Conservation (phyloP, 257 asterid species). For the Gentiana dahurica region DNA sequence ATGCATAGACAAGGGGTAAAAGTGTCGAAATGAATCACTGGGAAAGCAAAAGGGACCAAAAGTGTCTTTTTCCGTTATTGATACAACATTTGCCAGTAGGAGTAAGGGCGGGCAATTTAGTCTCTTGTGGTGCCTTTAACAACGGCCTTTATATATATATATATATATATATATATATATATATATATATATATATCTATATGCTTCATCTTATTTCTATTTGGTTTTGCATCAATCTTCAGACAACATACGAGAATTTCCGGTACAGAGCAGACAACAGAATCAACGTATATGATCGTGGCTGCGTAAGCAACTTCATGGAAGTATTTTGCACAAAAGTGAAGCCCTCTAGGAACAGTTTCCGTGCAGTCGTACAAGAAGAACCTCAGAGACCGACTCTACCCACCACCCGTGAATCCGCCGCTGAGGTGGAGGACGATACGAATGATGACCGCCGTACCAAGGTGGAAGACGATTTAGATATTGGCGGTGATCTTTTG, state of each 20-base stretch:
- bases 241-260: slow-evolving; percentile 68
- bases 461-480: slow-evolving; percentile 35
- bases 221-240: slow-evolving; percentile 7
- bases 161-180: too few species aligned
- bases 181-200: too few species aligned
- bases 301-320: slow-evolving; percentile 20
- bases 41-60: too few species aligned
- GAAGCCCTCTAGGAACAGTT: slow-evolving; percentile 21
- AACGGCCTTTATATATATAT: too few species aligned
- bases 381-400: slow-evolving; percentile 12
- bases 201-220: neutral
- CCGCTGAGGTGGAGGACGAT: slow-evolving; percentile 19
- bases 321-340: slow-evolving; percentile 31
- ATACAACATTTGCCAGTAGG: too few species aligned
- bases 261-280: slow-evolving; percentile 27
- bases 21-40: too few species aligned
- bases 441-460: neutral
- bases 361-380: slow-evolving; percentile 21
- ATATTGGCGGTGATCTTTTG: slow-evolving; percentile 31
- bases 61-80: too few species aligned
- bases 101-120: too few species aligned
- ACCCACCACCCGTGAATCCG: slow-evolving; percentile 8
- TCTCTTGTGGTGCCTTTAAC: too few species aligned
- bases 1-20: too few species aligned
- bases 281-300: slow-evolving; percentile 27